These are phyloP conservation scores for Diplodia scrobiculata DNA, from an alignment of 2,329 filamentous ascomycete species.

Conservation along the genomic window DNA sequence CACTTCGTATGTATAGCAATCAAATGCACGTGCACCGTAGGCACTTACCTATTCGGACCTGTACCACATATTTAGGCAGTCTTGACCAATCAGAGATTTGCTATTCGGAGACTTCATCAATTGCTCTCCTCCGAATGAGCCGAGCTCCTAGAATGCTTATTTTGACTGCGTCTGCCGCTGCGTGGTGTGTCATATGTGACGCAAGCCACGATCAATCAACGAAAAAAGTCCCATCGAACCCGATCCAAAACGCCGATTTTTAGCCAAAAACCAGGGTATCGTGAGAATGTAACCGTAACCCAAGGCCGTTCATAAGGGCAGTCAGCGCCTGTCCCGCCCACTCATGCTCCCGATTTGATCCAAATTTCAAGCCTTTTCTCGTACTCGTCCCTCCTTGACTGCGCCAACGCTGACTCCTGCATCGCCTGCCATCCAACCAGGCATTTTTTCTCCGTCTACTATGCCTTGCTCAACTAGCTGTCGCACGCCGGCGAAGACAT, in stretches of 20 bases:
- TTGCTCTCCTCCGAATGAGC: neutral
- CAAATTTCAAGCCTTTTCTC: slow-evolving; percentile 25
- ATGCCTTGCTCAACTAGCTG: slow-evolving; percentile 75
- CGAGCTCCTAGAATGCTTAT: neutral
- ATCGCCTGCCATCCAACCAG: slow-evolving; percentile 89
- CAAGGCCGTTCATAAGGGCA: slow-evolving; percentile 9
- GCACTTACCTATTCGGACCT: neutral
- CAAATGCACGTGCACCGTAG: neutral
- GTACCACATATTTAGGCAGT: neutral
- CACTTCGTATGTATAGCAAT: neutral
- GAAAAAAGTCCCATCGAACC: neutral
- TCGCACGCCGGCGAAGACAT: slow-evolving; percentile 79
- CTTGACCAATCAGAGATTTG: neutral
- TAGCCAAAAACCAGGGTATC: slow-evolving; percentile 26
- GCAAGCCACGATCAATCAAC: neutral
- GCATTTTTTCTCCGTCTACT: slow-evolving; percentile 76
- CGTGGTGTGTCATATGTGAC: neutral
- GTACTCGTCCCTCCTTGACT: slow-evolving; percentile 67
- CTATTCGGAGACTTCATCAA: neutral
- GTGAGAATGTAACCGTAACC: slow-evolving; percentile 10
- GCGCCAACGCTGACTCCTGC: slow-evolving; percentile 74
- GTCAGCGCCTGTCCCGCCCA: neutral
- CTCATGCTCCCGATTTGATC: neutral
- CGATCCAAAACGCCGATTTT: slow-evolving; percentile 1
- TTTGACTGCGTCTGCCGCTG: neutral